Base-by-base conservation (phyloP, 352 stramenopile species). In the Globisporangium mamillatum region DNA sequence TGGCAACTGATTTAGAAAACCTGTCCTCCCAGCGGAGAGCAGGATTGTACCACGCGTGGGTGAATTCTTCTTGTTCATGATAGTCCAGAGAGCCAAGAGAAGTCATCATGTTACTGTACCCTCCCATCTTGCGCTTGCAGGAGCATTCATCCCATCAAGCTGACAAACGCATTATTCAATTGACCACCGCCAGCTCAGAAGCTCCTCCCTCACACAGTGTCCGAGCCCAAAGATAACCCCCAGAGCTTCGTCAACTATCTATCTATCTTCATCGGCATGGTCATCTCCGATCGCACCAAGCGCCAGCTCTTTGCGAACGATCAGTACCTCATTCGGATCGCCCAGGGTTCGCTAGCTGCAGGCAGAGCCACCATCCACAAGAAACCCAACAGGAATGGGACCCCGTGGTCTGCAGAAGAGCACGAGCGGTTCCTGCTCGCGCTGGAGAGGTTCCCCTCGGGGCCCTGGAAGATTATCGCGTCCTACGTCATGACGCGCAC, bases 401-500 rank as follows among this genome's bases (percentile, higher is more conserved):
- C 38, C 1, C 38, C 38, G 38, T 41, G 34, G 34, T 41, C 34
- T 41, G 34, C 34, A 41, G 34, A 41, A 12, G 34, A 41, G 34
- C 34, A 41, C 34, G 34, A 41, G 34, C 34, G 34, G 1, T 41
- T 41, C 34, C 34, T 41, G 34, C 8, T 41, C 34, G 34, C 34
- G 34, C 34, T 41, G 8, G 34, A 41, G 38, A 46, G 38, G 38
- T 46, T 46, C 38, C 38, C 38, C 10, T 46, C 38, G 38, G 38
- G 38, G 0, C 38, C 38, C 38, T 46, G 38, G 38, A 46, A 46
- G 38, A 46, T 46, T 12, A 46, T 46, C 38, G 38, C 38, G 38
- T 46, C 38, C 38, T 46, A 46, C 38, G 38, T 46, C 38, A 46
- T 46, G 38, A 82, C 73, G 9, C 70, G 71, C 0, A 80, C 67